Conservation (phyloP, 768 basidiomycete species). For the Mycena sanguinolenta region DNA sequence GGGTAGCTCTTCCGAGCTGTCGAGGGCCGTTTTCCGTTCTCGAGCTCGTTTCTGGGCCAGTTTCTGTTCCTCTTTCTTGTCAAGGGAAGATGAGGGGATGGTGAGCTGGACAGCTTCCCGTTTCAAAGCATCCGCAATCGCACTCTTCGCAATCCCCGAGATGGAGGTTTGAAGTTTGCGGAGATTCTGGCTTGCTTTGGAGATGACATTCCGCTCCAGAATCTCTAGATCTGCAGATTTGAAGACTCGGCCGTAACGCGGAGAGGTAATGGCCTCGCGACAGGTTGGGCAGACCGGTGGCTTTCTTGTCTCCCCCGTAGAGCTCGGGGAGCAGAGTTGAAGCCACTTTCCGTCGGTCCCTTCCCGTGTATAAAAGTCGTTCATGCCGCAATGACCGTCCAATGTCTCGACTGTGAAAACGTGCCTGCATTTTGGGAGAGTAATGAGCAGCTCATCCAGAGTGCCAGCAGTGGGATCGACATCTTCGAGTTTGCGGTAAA, state of each 20-base stretch:
- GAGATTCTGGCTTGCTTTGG: slow-evolving; percentile 63
- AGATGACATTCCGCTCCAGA: slow-evolving; percentile 72
- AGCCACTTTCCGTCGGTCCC: slow-evolving; percentile 55
- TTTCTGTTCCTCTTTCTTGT: slow-evolving; percentile 25
- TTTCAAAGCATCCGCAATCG: slow-evolving; percentile 28
- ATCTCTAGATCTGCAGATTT: slow-evolving; percentile 77
- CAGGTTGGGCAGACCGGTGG: slow-evolving; percentile 76
- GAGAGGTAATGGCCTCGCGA: slow-evolving; percentile 66
- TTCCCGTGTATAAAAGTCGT: slow-evolving; percentile 61
- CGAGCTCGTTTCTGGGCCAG: slow-evolving; percentile 26
- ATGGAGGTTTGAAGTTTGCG: slow-evolving; percentile 44
- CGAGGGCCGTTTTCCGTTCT: slow-evolving; percentile 14
- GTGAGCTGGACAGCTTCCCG: slow-evolving; percentile 37
- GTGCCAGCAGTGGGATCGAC: slow-evolving; percentile 54
- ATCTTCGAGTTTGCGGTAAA: slow-evolving; percentile 64
- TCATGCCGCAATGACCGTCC: slow-evolving; percentile 69
- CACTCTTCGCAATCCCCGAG: slow-evolving; percentile 42
- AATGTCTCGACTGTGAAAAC: slow-evolving; percentile 80
- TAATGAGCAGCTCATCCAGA: slow-evolving; percentile 68
- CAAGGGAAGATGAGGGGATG: slow-evolving; percentile 14
- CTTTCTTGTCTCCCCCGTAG: slow-evolving; percentile 42
- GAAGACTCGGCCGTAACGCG: slow-evolving; percentile 71
- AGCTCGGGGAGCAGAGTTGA: slow-evolving; percentile 53
- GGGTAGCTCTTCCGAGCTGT: slow-evolving; percentile 38
- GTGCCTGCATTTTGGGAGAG: slow-evolving; percentile 72